Evolutionary conservation across 148 eudicot species (phyloP), one percentile per base, ranked within the genome.

Genomic region (Spergularia bocconei): DNA sequence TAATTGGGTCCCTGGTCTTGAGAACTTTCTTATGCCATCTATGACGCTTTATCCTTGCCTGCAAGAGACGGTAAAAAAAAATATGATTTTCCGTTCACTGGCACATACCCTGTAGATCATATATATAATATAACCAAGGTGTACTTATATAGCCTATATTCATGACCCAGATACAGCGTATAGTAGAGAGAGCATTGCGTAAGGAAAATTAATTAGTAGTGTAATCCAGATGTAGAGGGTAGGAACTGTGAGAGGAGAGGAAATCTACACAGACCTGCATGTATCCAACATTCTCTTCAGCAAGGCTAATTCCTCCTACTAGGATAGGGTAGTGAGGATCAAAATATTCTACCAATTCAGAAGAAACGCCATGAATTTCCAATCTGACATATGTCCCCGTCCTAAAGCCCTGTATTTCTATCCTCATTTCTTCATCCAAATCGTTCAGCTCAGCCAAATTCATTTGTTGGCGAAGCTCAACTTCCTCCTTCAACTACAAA

Each of bases 21-120:
- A 94, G 79, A 62, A 94, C 93, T 81, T 94, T 94, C 69, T 86
- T 94, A 77, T 94, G 98, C 98, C 98, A 94, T 81, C 98, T 88
- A 82, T 95, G 98, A 58, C 92, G 89, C 84, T 95, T 95, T 62
- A 95, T 74, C 73, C 88, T 90, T 11, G 79, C 96, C 98, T 95
- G 81, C 59, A 79, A 73, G 41, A 73, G 71, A 63, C 48, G 57
- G 67, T 11, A 5, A 68, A 39, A 68, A 52, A 52, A 78, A 14
- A 16, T 13, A 52, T 7, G 70, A 47, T 47, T 25, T 36, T 55
- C 36, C 21, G 17, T 36, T 39, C 63, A 62, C 50, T 10, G 15
- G 4, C 11, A 29, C 2, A 44, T 12, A 39, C 56, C 29, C 29
- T 44, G 62, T 25, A 17, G 39, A 20, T 44, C 48, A 44, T 44